Evolutionary conservation across 331 rosid species (phyloP).

Genomic region (Pyracantha coccinea): DNA sequence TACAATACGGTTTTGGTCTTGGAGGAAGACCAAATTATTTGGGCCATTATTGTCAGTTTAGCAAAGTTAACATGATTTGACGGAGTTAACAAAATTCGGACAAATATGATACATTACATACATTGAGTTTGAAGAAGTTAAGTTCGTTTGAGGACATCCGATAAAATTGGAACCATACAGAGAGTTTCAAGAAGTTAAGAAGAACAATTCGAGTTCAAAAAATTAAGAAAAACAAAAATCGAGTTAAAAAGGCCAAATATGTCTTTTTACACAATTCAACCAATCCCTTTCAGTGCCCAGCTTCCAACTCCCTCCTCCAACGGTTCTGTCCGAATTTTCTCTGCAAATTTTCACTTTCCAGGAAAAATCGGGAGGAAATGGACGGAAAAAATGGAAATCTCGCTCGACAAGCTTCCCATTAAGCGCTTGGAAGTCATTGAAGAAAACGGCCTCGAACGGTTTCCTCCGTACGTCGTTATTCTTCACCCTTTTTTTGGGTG

Average conservation of each 20-base stretch:
- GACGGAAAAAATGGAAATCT: constrained; percentile 43
- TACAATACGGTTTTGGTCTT: no score
- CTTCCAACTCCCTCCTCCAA: neutral
- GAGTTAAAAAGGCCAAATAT: neutral
- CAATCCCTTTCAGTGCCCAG: neutral
- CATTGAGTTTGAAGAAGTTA: no score
- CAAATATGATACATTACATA: no score
- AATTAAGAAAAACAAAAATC: no score
- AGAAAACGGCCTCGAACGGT: constrained; percentile 74
- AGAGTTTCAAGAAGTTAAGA: no score
- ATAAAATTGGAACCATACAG: no score
- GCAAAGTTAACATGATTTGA: no score
- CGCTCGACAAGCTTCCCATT: constrained; percentile 80
- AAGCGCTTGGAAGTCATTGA: constrained; percentile 81
- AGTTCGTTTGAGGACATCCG: no score
- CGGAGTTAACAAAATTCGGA: no score
- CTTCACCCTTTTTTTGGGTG: neutral
- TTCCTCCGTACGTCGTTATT: constrained; percentile 46
- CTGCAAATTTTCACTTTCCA: constrained; percentile 3
- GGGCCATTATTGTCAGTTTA: no score
- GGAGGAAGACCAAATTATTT: no score
- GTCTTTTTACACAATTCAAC: neutral
- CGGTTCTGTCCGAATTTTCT: neutral
- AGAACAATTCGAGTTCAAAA: no score
- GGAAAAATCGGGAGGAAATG: constrained; percentile 32